Conservation (phyloP, 805 yeast genomes). For the Candida broadrunensis region DNA sequence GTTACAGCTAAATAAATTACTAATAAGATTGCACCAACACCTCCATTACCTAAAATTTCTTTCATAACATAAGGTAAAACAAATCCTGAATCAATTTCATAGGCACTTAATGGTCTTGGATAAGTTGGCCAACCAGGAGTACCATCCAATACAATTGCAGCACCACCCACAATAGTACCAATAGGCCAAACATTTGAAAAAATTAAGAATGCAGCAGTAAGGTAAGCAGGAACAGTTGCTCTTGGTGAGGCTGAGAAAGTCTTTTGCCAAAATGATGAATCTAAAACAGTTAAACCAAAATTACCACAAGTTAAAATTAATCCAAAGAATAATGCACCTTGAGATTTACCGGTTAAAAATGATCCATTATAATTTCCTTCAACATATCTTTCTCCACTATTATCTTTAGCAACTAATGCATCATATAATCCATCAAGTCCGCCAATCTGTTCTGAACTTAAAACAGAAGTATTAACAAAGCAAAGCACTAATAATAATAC, state of each 20-base stretch:
- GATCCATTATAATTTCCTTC: slow-evolving; percentile 34
- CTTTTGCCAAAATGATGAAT: slow-evolving; percentile 41
- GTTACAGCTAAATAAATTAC: slow-evolving; percentile 39
- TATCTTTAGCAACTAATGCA: slow-evolving; percentile 13
- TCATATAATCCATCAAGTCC: slow-evolving; percentile 27
- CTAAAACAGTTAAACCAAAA: slow-evolving; percentile 36
- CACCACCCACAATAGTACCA: slow-evolving; percentile 34
- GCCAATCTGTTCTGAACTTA: slow-evolving; percentile 22
- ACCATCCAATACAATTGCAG: slow-evolving; percentile 24
- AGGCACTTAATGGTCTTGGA: slow-evolving; percentile 24
- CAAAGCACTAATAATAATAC: slow-evolving; percentile 22
- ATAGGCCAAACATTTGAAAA: slow-evolving; percentile 33
- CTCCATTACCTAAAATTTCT: slow-evolving; percentile 28
- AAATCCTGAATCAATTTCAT: slow-evolving; percentile 27
- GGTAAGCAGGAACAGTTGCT: slow-evolving; percentile 37
- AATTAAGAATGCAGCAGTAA: slow-evolving; percentile 29
- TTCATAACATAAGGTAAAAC: slow-evolving; percentile 28
- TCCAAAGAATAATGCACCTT: slow-evolving; percentile 32
- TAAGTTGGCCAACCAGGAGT: slow-evolving; percentile 27
- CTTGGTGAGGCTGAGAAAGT: slow-evolving; percentile 32
- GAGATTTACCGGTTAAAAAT: slow-evolving; percentile 32
- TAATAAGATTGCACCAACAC: slow-evolving; percentile 28
- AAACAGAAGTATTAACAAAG: slow-evolving; percentile 22
- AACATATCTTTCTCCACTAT: slow-evolving; percentile 15
- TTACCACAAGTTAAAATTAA: slow-evolving; percentile 33